Evolutionary conservation across 2,329 filamentous ascomycete genomes (phyloP).

Genomic region (Talaromyces marneffei): DNA sequence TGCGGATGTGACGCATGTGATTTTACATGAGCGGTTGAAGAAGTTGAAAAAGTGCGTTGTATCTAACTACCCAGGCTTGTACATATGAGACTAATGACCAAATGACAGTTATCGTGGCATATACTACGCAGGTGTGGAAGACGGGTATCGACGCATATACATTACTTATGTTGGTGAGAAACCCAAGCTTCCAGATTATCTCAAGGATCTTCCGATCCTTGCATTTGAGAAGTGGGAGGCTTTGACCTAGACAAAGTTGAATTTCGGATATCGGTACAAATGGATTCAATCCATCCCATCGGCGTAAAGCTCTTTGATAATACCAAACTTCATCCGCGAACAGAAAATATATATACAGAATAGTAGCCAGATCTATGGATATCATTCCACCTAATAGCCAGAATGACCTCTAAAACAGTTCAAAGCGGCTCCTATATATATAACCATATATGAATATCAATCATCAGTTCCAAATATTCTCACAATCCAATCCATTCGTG

Average conservation of each 20-base stretch:
- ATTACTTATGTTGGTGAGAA: not conserved
- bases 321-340: too few species aligned
- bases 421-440: too few species aligned
- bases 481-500: too few species aligned
- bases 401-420: too few species aligned
- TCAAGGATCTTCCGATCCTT: not conserved
- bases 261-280: not conserved
- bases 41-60: not conserved
- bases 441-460: too few species aligned
- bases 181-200: not conserved
- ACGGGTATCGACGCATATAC: not conserved
- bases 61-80: not conserved
- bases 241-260: not conserved
- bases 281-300: not conserved
- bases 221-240: not conserved
- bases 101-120: not conserved
- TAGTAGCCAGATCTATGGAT: too few species aligned
- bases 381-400: too few species aligned
- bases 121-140: not conserved
- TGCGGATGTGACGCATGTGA: not conserved
- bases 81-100: not conserved
- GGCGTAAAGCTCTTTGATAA: not conserved
- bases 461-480: not conserved
- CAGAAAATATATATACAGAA: too few species aligned
- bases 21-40: not conserved